Conservation (phyloP, 495 filamentous ascomycete species). For the Bryoglossum gracile region DNA sequence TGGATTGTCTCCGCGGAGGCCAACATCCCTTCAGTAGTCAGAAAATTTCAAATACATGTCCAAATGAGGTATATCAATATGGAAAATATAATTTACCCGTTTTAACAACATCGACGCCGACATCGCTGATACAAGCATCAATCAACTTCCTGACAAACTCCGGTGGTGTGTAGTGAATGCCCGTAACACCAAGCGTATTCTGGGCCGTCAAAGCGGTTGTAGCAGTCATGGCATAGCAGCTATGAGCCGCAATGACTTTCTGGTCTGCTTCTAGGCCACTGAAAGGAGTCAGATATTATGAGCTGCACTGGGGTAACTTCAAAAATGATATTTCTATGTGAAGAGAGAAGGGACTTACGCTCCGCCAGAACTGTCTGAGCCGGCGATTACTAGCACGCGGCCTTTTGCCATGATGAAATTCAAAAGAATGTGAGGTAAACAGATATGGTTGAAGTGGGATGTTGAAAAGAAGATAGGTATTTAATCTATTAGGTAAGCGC, state of each 20-base stretch:
- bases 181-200: constrained; percentile 78
- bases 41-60: background rate
- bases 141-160: constrained; percentile 80
- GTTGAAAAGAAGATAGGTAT: no score
- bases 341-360: constrained; percentile 51
- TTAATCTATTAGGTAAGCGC: no score
- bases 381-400: constrained; percentile 72
- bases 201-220: constrained; percentile 93
- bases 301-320: no score
- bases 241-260: constrained; percentile 85
- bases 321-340: background rate
- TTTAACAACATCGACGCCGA: constrained; percentile 87
- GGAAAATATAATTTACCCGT: constrained; percentile 50
- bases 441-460: no score
- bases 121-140: constrained; percentile 71
- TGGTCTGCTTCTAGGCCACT: constrained; percentile 97
- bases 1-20: constrained; percentile 70
- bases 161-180: constrained; percentile 71
- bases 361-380: constrained; percentile 81
- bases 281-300: constrained; percentile 2
- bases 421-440: no score
- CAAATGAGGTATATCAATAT: background rate
- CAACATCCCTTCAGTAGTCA: constrained; percentile 65
- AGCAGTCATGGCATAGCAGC: constrained; percentile 92
- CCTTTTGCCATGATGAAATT: constrained; percentile 31